Evolutionary conservation across 768 basidiomycete species (phyloP).

Genomic region (Tulasnella sp.): DNA sequence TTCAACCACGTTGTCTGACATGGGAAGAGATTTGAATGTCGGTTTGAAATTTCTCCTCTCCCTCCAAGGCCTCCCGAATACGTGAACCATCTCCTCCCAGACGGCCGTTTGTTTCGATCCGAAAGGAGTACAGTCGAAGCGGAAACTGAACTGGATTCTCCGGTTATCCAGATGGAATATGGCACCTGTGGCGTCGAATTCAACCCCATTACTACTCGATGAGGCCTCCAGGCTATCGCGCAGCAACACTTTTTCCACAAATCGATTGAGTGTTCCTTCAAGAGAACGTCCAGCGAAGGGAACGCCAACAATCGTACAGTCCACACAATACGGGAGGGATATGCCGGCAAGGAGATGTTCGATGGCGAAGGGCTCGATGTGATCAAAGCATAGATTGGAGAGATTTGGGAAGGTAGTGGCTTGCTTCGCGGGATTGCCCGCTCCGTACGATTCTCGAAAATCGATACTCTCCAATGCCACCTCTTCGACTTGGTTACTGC

Average conservation of each 20-base stretch:
- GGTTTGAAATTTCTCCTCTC: neutral
- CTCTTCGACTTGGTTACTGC: neutral
- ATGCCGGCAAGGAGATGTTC: neutral
- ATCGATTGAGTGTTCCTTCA: neutral
- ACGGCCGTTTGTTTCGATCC: neutral
- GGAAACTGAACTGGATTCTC: neutral
- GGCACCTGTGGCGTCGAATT: neutral
- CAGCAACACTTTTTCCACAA: neutral
- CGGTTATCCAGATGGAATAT: neutral
- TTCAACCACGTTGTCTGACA: neutral
- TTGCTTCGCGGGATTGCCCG: neutral
- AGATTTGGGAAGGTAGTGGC: neutral
- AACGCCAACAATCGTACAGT: neutral
- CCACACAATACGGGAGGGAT: neutral
- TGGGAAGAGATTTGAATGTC: neutral
- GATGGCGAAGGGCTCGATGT: neutral
- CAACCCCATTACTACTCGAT: neutral
- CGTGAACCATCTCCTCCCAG: neutral
- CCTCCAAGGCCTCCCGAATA: neutral
- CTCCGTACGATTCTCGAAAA: neutral
- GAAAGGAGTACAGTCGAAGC: neutral
- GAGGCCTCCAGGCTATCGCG: neutral
- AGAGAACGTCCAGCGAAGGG: neutral
- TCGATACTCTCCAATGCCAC: neutral
- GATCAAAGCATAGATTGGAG: neutral